phyloP scores from a whole-genome alignment of 2,329 filamentous ascomycete genomes.

The Claviceps spartinae region DNA sequence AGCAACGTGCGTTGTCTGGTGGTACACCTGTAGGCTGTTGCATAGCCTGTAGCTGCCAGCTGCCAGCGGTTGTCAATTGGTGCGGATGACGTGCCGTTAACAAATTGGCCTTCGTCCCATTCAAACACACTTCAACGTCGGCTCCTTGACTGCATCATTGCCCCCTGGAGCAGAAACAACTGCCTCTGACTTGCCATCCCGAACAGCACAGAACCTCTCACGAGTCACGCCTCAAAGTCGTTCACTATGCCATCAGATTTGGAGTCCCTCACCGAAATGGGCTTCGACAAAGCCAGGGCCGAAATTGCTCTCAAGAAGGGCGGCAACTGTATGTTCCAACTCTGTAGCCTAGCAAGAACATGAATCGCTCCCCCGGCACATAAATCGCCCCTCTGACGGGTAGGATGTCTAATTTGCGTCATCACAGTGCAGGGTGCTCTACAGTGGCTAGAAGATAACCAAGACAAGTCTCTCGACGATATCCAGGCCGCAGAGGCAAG shows the following conservation, averaged over 20 bases:
- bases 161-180: background rate
- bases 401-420: background rate
- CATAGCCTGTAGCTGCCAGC: too few species aligned
- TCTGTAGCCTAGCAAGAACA: background rate
- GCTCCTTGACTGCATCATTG: background rate
- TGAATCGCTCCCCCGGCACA: background rate
- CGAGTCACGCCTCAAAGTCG: background rate
- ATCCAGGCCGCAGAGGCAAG: constrained; percentile 40
- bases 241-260: constrained; percentile 38
- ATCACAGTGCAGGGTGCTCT: constrained; percentile 70
- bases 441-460: constrained; percentile 87
- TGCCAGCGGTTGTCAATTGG: too few species aligned
- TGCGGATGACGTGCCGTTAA: too few species aligned
- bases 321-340: constrained; percentile 53
- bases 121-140: background rate
- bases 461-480: constrained; percentile 76
- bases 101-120: background rate
- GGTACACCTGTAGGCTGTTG: too few species aligned
- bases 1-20: too few species aligned
- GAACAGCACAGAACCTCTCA: background rate
- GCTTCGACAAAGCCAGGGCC: constrained; percentile 72
- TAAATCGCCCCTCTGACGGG: background rate
- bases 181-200: background rate
- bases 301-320: constrained; percentile 74
- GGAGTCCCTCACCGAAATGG: constrained; percentile 52